These are phyloP conservation scores for Fusarium paranaense DNA, from an alignment of 2,329 filamentous ascomycete genomes.

Conservation along the genomic window DNA sequence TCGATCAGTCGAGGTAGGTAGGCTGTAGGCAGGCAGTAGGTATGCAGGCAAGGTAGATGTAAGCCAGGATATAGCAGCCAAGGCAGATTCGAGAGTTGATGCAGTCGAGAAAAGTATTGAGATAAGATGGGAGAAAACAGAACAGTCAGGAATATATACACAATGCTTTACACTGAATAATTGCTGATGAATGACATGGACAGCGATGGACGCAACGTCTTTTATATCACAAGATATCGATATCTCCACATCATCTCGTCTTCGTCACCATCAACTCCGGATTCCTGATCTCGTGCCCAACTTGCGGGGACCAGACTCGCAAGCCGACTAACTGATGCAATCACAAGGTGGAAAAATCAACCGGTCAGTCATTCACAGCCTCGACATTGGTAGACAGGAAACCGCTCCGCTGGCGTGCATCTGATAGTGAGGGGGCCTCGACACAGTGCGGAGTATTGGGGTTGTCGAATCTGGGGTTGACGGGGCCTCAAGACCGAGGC, in stretches of 20 bases:
- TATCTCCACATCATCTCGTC: neutral
- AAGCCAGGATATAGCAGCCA: neutral
- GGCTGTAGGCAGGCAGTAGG: neutral
- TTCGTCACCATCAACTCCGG: neutral
- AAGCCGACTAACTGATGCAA: slow-evolving; percentile 22
- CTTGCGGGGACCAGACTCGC: neutral
- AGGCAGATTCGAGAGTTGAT: neutral
- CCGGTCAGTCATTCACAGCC: slow-evolving; percentile 28
- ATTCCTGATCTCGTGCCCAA: neutral
- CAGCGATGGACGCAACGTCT: neutral
- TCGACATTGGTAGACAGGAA: slow-evolving; percentile 33
- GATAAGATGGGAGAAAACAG: neutral
- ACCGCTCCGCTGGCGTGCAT: slow-evolving; percentile 35
- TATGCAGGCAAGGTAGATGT: neutral
- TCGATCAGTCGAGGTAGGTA: neutral
- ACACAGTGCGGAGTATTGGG: slow-evolving; percentile 11
- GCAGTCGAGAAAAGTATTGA: neutral
- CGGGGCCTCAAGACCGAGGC: slow-evolving; percentile 22
- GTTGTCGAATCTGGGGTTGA: slow-evolving; percentile 38
- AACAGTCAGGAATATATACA: neutral
- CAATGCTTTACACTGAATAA: neutral
- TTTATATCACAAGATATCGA: neutral
- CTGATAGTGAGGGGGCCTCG: slow-evolving; percentile 18
- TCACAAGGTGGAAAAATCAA: slow-evolving; percentile 15
- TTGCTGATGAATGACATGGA: neutral